Base-by-base conservation (phyloP, 805 yeast species). In the Schizosaccharomyces cryophilus region DNA sequence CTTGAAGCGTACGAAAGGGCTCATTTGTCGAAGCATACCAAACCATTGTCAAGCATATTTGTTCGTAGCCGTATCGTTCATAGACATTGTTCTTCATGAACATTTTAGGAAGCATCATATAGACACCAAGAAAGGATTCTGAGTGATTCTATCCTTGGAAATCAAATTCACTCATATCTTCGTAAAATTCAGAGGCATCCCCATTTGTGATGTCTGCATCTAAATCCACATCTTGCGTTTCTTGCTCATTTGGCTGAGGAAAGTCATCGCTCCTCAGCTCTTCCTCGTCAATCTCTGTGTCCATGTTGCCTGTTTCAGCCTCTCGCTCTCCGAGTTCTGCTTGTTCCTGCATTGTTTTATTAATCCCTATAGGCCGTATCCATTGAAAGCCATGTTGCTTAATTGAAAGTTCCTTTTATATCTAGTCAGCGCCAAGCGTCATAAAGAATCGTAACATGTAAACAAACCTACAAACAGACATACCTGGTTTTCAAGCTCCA, bases 101-200 rank as follows among this genome's bases (percentile, higher is more conserved):
- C 38, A 5, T 35, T 35, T 7, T 35, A 6, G 1, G 13, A 11
- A 11, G 40, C 40, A 11, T 35, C 13, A 35, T 15, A 2, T 2
- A 35, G 13, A 35, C 13, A 35, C 47, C 29, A 21, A 31, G 13
- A 30, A 30, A n/a, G 31, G 5, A 15, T 1, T n/a, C 13, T 15
- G 21, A 19, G 19, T 19, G 35, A 6, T 26, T 19, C 21, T 58
- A 58, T n/a, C 47, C 19, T 58, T 58, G 42, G 21, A 58, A 58
- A 30, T 35, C 45, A 24, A 38, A 59, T 7, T 56, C 42, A 56
- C 26, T 30, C 15, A 59, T 59, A 13, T 31, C 56, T 2, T 30
- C 51, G 51, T 59, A 56, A n/a, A 56, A 56, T 24, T 51, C 56
- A 51, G 56, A 51, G 35, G 35, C 35, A 17, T 51, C 56, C 9